A percentile compares a stretch with the other conserved stretches of the same genome.
Conservation (phyloP, 1,284 basidiomycete species). For the Leccinum solheimii region DNA sequence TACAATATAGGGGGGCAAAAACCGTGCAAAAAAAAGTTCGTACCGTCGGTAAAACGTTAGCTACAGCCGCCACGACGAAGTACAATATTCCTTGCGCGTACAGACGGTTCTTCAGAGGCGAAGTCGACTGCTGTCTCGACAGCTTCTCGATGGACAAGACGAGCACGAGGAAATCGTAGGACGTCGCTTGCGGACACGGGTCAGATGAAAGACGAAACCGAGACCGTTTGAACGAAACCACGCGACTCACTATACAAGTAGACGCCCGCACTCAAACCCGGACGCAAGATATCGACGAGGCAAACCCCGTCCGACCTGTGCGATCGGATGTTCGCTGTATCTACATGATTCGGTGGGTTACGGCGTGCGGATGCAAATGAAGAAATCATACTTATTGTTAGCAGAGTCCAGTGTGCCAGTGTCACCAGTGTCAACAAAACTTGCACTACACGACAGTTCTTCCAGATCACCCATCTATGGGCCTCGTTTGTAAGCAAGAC, state of each 20-base stretch:
- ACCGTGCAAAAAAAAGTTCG: background rate
- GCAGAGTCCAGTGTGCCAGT: slow-evolving; percentile 23
- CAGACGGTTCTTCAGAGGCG: slow-evolving; percentile 16
- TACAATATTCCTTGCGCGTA: slow-evolving; percentile 23
- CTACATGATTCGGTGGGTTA: background rate
- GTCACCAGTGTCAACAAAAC: slow-evolving; percentile 13
- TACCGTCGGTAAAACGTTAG: slow-evolving; percentile 19
- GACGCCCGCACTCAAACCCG: background rate
- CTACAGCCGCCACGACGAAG: slow-evolving; percentile 16
- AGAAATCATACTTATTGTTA: slow-evolving; percentile 16
- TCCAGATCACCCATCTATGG: slow-evolving; percentile 31
- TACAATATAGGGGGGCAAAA: background rate
- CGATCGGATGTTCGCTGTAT: background rate
- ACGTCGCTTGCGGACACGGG: slow-evolving; percentile 11
- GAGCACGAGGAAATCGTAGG: slow-evolving; percentile 24
- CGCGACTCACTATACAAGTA: slow-evolving; percentile 20
- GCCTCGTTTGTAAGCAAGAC: background rate
- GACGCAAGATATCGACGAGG: background rate
- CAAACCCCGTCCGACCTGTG: slow-evolving; percentile 8
- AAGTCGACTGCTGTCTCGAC: slow-evolving; percentile 12
- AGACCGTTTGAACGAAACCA: background rate
- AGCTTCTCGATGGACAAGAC: slow-evolving; percentile 18
- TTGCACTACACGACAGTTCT: slow-evolving; percentile 16
- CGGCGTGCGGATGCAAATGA: background rate
- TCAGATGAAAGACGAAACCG: background rate